phyloP scores from a whole-genome alignment of 2,329 filamentous ascomycete species.

The Thermoascus crustaceus region DNA sequence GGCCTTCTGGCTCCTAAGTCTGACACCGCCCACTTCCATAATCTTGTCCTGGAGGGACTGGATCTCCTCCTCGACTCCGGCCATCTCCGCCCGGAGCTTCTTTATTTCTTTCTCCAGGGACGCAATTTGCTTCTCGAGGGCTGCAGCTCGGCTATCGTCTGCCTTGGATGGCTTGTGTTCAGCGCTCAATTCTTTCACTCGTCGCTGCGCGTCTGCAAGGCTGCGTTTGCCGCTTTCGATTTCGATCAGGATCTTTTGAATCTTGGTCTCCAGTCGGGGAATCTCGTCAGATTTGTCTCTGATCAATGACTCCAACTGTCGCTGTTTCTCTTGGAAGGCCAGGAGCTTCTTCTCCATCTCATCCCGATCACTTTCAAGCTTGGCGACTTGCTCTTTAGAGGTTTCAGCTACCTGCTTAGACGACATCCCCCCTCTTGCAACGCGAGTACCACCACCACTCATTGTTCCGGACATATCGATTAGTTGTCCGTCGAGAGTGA shows the following conservation, averaged over 20 bases:
- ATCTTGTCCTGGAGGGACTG: slow-evolving; percentile 91
- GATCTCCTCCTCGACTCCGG: slow-evolving; percentile 86
- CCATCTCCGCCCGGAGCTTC: slow-evolving; percentile 74
- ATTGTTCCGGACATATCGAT: slow-evolving; percentile 99
- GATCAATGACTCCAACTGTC: slow-evolving; percentile 66
- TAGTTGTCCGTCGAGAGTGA: slow-evolving; percentile 87
- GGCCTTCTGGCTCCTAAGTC: slow-evolving; percentile 78
- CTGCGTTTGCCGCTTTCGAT: slow-evolving; percentile 80
- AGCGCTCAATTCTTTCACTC: slow-evolving; percentile 73
- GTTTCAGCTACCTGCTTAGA: slow-evolving; percentile 86
- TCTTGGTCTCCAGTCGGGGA: slow-evolving; percentile 76
- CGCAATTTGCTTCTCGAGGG: slow-evolving; percentile 68
- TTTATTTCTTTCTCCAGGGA: slow-evolving; percentile 70
- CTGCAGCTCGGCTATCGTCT: slow-evolving; percentile 65
- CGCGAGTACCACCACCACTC: slow-evolving; percentile 89
- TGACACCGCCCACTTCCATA: slow-evolving; percentile 95
- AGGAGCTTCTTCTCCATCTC: slow-evolving; percentile 73
- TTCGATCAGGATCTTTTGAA: slow-evolving; percentile 85
- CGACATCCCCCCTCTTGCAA: slow-evolving; percentile 91
- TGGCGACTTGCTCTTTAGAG: slow-evolving; percentile 77
- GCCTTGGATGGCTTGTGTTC: slow-evolving; percentile 74
- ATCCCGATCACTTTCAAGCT: slow-evolving; percentile 82
- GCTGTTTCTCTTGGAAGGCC: slow-evolving; percentile 75
- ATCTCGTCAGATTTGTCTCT: slow-evolving; percentile 68
- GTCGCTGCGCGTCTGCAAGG: slow-evolving; percentile 71